These are phyloP conservation scores for Zychaea mexicana DNA, from an alignment of 371 early-diverging fungal genomes.

Conservation along the genomic window DNA sequence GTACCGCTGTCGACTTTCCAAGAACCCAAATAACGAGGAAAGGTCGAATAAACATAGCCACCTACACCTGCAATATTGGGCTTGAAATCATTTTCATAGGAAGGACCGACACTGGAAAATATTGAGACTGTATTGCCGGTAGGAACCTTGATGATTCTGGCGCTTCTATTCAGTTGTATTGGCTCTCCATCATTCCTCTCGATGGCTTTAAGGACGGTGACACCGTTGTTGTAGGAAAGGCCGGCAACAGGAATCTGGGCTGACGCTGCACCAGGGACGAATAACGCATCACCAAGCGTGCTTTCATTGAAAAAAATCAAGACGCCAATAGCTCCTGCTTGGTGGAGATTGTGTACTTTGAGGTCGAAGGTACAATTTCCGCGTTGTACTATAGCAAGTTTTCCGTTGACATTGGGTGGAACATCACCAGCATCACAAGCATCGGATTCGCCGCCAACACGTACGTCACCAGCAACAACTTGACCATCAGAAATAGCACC, in stretches of 20 bases:
- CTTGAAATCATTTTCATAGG: slow-evolving; percentile 41
- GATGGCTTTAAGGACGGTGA: slow-evolving; percentile 7
- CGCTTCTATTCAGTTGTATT: not conserved
- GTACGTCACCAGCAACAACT: not conserved
- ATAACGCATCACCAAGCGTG: not conserved
- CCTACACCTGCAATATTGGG: slow-evolving; percentile 70
- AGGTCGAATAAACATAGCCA: slow-evolving; percentile 69
- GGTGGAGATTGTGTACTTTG: slow-evolving; percentile 36
- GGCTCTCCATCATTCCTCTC: not conserved
- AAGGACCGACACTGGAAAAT: slow-evolving; percentile 57
- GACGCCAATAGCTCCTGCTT: slow-evolving; percentile 52
- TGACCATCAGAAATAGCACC: not conserved
- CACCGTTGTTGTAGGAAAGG: slow-evolving; percentile 31
- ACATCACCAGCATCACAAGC: not conserved
- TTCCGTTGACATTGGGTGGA: slow-evolving; percentile 17
- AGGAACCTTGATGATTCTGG: slow-evolving; percentile 4
- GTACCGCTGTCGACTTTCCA: slow-evolving; percentile 70
- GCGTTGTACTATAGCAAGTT: slow-evolving; percentile 47
- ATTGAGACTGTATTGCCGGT: slow-evolving; percentile 45
- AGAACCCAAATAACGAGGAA: slow-evolving; percentile 32
- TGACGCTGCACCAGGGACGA: not conserved
- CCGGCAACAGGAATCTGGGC: slow-evolving; percentile 34
- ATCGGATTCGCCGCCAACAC: not conserved
- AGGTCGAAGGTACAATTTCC: slow-evolving; percentile 55
- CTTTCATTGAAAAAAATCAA: slow-evolving; percentile 46